phyloP scores from a whole-genome alignment of 306 rosid genomes.

The Cajanus cajan region DNA sequence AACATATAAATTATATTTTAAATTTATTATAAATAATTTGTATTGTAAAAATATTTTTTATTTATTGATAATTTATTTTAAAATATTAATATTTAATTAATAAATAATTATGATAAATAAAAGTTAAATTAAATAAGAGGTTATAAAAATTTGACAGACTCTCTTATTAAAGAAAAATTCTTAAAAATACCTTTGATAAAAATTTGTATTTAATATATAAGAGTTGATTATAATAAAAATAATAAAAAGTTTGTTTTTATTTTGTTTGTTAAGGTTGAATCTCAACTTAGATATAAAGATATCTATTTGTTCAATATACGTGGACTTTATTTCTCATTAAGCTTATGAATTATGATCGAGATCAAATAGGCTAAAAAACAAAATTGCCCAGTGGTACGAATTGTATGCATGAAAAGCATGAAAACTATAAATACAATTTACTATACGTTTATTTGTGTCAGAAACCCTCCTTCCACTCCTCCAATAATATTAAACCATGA shows the following conservation, averaged over 20 bases:
- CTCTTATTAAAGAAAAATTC: too few species aligned
- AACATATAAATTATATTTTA: too few species aligned
- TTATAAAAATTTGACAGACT: too few species aligned
- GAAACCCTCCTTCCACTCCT: background rate
- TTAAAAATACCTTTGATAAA: too few species aligned
- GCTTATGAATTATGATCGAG: background rate
- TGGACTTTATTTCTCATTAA: background rate
- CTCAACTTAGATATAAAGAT: background rate
- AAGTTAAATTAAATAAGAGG: too few species aligned
- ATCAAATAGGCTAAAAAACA: background rate
- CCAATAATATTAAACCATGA: background rate
- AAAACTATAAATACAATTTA: background rate
- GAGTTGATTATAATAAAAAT: background rate
- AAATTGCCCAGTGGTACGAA: background rate
- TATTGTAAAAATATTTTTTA: too few species aligned
- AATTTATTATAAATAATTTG: too few species aligned
- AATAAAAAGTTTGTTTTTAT: background rate
- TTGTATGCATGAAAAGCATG: background rate
- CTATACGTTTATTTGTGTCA: background rate
- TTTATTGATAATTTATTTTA: too few species aligned
- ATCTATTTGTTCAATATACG: background rate
- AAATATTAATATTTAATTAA: too few species aligned
- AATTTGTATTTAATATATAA: too few species aligned
- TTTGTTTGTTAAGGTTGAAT: background rate
- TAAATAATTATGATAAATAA: too few species aligned